Base-by-base conservation (phyloP, 208 protist genomes). In the Crithidia thermophila region DNA sequence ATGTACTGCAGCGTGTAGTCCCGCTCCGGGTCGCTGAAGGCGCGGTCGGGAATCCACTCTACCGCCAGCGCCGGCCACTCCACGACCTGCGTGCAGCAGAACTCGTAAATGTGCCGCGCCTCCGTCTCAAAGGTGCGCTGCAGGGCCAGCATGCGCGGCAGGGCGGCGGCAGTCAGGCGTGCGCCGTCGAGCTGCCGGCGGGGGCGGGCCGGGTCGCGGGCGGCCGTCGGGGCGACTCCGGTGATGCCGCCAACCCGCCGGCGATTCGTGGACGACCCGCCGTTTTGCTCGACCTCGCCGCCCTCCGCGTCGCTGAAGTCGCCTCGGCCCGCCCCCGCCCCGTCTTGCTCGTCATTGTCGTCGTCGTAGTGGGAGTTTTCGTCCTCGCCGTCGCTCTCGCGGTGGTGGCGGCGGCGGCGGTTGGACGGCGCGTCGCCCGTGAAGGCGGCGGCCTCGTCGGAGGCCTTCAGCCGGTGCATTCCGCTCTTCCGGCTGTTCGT, bases 1-100 rank as follows among this genome's bases (percentile, higher is more conserved):
- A 90, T 36, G 69, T 79, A 87, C 61, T 87, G 74, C 62, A 87
- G 57, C 28, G 77, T 81, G 79, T 85, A 90, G 71, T 87, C 81
- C 16, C 72, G 64, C 68, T 76, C 79, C 9, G 75, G 64, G 46
- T 83, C 77, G 16, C 36, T 59, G 28, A 82, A 80, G 31, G 56
- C 21, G 28, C 76, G 76, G 33, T 84, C 69, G 6, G 84, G 67
- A 33, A 90, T 76, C 84, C 84, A 90, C 67, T 87, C 84, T 23
- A 90, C 66, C 33, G 78, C 68, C 27, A 87, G 67, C 49, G 73
- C 69, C 30, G 84, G 84, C 81, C 81, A 90, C 72, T 85, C 84
- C 55, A 80, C 37, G 27, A 81, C 67, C 50, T 87, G 79, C 4
- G 55, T 80, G 45, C 65, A 57, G 62, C 74, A 85, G 69, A 76